phyloP scores from a whole-genome alignment of 345 rosid genomes.

The Nephelium lappaceum region DNA sequence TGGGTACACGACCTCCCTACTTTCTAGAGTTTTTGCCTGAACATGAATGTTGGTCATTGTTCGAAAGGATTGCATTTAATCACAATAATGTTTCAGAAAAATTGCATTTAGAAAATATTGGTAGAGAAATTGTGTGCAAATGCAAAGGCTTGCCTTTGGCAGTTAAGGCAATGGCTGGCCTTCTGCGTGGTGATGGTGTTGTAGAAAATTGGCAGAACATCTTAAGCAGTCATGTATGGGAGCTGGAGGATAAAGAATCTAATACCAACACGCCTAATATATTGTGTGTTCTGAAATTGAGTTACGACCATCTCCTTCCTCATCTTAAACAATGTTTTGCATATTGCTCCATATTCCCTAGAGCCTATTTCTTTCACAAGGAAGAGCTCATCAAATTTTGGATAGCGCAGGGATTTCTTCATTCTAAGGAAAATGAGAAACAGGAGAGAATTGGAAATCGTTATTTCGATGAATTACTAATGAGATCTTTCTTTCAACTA shows the following conservation, averaged over 20 bases:
- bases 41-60: no score
- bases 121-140: slow-evolving; percentile 10
- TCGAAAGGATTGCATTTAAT: no score
- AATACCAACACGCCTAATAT: not conserved
- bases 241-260: not conserved
- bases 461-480: slow-evolving; percentile 26
- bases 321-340: slow-evolving; percentile 16
- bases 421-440: not conserved
- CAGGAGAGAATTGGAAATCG: slow-evolving; percentile 23
- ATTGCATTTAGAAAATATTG: slow-evolving; percentile 16
- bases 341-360: slow-evolving; percentile 20
- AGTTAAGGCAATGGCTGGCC: slow-evolving; percentile 16
- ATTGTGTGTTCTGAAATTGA: slow-evolving; percentile 3
- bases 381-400: slow-evolving; percentile 32
- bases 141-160: slow-evolving; percentile 29
- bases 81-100: not conserved
- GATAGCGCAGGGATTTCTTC: slow-evolving; percentile 31
- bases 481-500: slow-evolving; percentile 35
- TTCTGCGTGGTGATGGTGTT: slow-evolving; percentile 3
- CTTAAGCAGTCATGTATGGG: slow-evolving; percentile 4
- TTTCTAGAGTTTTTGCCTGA: no score
- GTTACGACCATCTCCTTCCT: slow-evolving; percentile 22
- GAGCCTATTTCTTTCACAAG: slow-evolving; percentile 15
- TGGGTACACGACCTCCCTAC: not conserved
- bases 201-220: slow-evolving; percentile 2